Conservation (phyloP, 2,329 filamentous ascomycete genomes). For the Chaetomiaceae sp. region DNA sequence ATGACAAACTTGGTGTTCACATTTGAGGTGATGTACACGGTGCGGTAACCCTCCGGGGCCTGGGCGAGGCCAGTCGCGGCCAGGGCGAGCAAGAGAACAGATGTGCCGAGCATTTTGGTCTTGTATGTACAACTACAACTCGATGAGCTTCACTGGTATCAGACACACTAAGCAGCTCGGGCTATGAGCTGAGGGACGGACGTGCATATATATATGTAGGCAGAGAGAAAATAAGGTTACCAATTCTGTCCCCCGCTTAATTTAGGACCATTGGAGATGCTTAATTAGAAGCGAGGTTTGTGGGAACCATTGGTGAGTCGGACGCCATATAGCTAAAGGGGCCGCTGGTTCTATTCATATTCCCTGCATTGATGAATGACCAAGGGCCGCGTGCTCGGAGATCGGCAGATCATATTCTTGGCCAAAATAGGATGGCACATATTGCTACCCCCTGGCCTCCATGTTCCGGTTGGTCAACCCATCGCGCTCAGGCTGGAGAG, state of each 20-base stretch:
- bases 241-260: conserved; percentile 15
- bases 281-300: conserved; percentile 27
- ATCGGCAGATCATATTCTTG: conserved; percentile 22
- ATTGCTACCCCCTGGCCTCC: conserved; percentile 6
- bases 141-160: neutral
- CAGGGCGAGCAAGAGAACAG: conserved; percentile 32
- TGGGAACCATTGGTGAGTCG: conserved; percentile 22
- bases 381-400: conserved; percentile 7
- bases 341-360: conserved; percentile 1
- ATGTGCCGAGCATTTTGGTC: conserved; percentile 28
- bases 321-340: neutral
- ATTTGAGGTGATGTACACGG: conserved; percentile 38
- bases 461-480: conserved; percentile 17
- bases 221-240: neutral
- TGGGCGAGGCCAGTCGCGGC: conserved; percentile 35
- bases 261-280: conserved; percentile 21
- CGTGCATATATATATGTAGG: conserved; percentile 3
- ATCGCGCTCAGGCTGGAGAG: conserved; percentile 17
- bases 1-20: conserved; percentile 40
- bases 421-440: conserved; percentile 17
- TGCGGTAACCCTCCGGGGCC: conserved; percentile 35
- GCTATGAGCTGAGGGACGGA: neutral
- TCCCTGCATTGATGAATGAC: conserved; percentile 10
- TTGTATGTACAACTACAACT: neutral
- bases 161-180: neutral